These are phyloP conservation scores for Daldinia bambusicola DNA, from an alignment of 495 filamentous ascomycete genomes.

Conservation along the genomic window DNA sequence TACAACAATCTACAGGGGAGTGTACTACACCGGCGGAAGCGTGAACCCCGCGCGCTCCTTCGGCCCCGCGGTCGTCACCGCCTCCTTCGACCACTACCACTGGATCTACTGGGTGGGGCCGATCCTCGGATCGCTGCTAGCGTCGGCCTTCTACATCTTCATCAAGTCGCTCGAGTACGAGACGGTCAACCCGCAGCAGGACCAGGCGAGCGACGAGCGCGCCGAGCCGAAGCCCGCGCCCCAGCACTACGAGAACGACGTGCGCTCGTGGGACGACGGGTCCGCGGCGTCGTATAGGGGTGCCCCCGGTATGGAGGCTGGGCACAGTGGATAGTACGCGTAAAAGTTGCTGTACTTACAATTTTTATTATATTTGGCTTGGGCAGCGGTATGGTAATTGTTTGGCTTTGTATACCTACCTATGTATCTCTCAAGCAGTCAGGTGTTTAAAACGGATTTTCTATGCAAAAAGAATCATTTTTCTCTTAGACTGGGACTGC, in stretches of 20 bases:
- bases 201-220: constrained; percentile 20
- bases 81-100: constrained; percentile 70
- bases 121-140: constrained; percentile 65
- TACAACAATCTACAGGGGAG: constrained; percentile 47
- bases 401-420: neutral
- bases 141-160: constrained; percentile 73
- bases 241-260: neutral
- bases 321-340: constrained; percentile 2
- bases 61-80: constrained; percentile 66
- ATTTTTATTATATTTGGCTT: neutral
- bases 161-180: constrained; percentile 77
- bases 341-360: neutral
- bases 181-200: constrained; percentile 69
- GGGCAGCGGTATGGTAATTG: neutral
- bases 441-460: neutral
- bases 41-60: constrained; percentile 70
- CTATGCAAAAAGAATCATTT: too few relatives aligned
- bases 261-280: constrained; percentile 13
- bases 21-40: constrained; percentile 69
- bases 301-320: constrained; percentile 11
- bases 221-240: neutral
- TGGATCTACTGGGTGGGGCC: constrained; percentile 79
- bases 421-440: neutral
- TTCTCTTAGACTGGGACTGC: too few relatives aligned
- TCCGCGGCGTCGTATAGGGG: constrained; percentile 9